Base-by-base conservation (phyloP, 495 filamentous ascomycete genomes). In the Oidiodendron maius region DNA sequence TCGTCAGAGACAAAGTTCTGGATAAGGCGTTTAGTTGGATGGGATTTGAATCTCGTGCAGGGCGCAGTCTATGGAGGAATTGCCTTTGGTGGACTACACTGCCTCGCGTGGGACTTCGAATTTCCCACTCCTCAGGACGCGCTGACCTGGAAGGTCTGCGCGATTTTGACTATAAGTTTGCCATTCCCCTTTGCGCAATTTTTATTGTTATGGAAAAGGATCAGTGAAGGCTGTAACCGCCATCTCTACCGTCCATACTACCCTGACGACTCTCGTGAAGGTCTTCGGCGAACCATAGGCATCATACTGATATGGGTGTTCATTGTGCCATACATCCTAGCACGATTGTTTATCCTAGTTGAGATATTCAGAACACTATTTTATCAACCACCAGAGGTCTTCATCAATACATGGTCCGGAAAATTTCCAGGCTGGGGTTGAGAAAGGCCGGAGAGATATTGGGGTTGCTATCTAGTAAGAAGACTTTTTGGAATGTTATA, bases 71-170 rank as follows among this genome's bases (percentile, higher is more conserved):
- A 46, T 3, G 39, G 45, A 23, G 32, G 43, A 8, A 21, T 36
- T 24, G 23, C 57, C 9, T 71, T 64, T 41, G 58, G 62, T 34
- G 61, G 51, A 18, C 45, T 70, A 8, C 67, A 71, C 40, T 48
- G 65, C n/a, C 46, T 58, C 3, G 65, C 52, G 4, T 71, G 69
- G 65, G 60, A 68, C 38, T 67, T 70, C 38, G 41, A 51, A 11
- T 70, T 72, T 37, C 68, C 65, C 0, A 66, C 64, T 2, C 17
- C 28, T 11, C 25, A 40, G 8, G 68, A 72, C 32, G 48, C 48
- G 11, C 30, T 69, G 0, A 30, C 66, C 6, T 69, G 65, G 68
- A 43, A 46, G 8, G 42, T 32, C 9, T 44, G 47, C 20, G 23
- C 52, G 4, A 26, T 51, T 15, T 13, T 55, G 17, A 55, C 47